phyloP scores from a whole-genome alignment of 2,329 filamentous ascomycete species.

The Phaeosphaeria sp. region DNA sequence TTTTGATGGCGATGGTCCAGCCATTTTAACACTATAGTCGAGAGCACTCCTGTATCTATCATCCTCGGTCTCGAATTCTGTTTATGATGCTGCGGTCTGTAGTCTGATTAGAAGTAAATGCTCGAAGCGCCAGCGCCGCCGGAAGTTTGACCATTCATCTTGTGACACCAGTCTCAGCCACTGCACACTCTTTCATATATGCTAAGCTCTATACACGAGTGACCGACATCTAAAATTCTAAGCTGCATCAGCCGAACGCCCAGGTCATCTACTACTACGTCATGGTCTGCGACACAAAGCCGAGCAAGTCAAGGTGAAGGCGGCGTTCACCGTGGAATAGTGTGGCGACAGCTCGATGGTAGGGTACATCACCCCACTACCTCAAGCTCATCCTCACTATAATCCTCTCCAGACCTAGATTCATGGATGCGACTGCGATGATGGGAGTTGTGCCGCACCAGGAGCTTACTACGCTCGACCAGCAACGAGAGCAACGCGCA shows the following conservation, averaged over 20 bases:
- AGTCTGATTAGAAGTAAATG: not conserved
- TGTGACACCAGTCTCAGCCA: too few species aligned
- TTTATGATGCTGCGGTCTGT: not conserved
- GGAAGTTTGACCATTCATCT: not conserved
- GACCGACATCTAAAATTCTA: too few species aligned
- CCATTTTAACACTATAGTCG: conserved; percentile 8
- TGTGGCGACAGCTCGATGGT: not conserved
- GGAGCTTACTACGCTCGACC: not conserved
- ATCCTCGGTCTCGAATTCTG: not conserved
- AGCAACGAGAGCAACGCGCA: not conserved
- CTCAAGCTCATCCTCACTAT: conserved; percentile 4
- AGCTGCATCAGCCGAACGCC: not conserved
- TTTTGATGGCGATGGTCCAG: conserved; percentile 34
- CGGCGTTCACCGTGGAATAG: not conserved
- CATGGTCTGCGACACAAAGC: not conserved
- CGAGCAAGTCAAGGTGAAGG: conserved; percentile 15
- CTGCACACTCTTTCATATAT: too few species aligned
- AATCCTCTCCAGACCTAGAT: not conserved
- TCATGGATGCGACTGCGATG: not conserved
- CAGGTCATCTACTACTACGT: not conserved
- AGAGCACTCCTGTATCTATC: too few species aligned
- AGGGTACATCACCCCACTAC: not conserved
- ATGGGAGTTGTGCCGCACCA: not conserved
- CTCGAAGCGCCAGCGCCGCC: not conserved
- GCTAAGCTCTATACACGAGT: too few species aligned